Evolutionary conservation across 805 yeast species (phyloP).

Genomic region (Candida railenensis): DNA sequence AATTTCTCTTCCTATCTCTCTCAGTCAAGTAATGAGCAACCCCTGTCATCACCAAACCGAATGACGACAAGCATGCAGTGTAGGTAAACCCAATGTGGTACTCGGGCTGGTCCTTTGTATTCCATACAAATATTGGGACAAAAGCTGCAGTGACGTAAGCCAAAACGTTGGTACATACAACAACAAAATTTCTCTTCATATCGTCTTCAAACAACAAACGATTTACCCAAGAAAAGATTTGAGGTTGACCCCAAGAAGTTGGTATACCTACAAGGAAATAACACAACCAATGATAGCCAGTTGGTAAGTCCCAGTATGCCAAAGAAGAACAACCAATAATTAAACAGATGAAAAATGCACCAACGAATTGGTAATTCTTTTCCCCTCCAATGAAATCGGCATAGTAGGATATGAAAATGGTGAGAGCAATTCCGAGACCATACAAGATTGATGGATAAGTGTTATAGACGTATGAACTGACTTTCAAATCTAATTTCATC

Average conservation of each 20-base stretch:
- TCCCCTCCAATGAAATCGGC: slow-evolving; percentile 33
- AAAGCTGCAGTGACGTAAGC: slow-evolving; percentile 41
- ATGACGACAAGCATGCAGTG: slow-evolving; percentile 28
- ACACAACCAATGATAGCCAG: slow-evolving; percentile 48
- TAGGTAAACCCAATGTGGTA: slow-evolving; percentile 34
- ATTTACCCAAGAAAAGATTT: slow-evolving; percentile 59
- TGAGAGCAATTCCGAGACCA: slow-evolving; percentile 24
- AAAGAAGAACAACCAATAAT: slow-evolving; percentile 43
- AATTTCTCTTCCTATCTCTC: slow-evolving; percentile 25
- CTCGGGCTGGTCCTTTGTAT: slow-evolving; percentile 30
- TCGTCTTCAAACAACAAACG: slow-evolving; percentile 43
- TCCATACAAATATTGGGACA: slow-evolving; percentile 42
- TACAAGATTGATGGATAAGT: slow-evolving; percentile 29
- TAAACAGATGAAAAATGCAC: slow-evolving; percentile 36
- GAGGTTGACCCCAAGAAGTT: slow-evolving; percentile 53
- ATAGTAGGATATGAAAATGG: slow-evolving; percentile 23
- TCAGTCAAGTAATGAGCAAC: slow-evolving; percentile 23
- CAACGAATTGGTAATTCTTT: slow-evolving; percentile 36
- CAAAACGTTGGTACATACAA: slow-evolving; percentile 36
- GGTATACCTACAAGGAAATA: slow-evolving; percentile 51
- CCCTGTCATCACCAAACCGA: slow-evolving; percentile 29
- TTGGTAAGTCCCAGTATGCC: slow-evolving; percentile 49
- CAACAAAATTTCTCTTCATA: slow-evolving; percentile 37
- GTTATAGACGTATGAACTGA: slow-evolving; percentile 29
- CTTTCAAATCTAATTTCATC: slow-evolving; percentile 30